Base-by-base conservation (phyloP, 352 stramenopile species). In the Aphanomyces cochlioides region DNA sequence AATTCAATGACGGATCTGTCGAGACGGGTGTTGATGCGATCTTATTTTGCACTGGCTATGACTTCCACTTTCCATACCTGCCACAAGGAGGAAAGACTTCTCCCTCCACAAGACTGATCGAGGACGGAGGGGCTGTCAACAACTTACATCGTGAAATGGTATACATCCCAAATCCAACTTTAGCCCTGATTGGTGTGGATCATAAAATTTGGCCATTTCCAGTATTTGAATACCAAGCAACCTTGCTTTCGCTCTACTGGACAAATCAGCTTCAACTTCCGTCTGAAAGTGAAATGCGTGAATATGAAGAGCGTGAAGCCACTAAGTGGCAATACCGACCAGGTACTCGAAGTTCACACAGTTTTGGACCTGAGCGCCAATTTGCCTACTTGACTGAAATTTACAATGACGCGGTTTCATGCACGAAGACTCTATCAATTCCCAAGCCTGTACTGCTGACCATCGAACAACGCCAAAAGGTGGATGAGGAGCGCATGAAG, bases 161-260 rank as follows among this genome's bases (percentile, higher is more conserved):
- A 12, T 58, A 58, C 17, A 58, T 58, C 36, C 50, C 50, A 58
- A 58, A 58, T 36, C 7, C 50, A 58, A 58, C 50, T 19, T 58
- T 58, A 28, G 50, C 50, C 8, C 13, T 58, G 8, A 17, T 58
- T 58, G 50, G 50, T 2, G 50, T 58, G 17, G 21, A 58, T 36
- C 50, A 58, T 36, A 17, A 28, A 19, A 58, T 58, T 58, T 58
- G 50, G 50, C 50, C 50, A 58, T 58, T 58, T 19, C 50, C 50
- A 12, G 50, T 58, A 19, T 58, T 58, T 36, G 50, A 58, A 28
- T 58, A 58, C 17, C 50, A 58, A 28, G 50, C 50, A 8, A 8
- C 7, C 8, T 19, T 58, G 17, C 21, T 58, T 8, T 19, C 7
- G 7, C 50, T 58, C 15, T 58, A 58, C 36, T 58, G 50, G 50